Percentiles rank a stretch among this genome's conserved stretches.
Evolutionary conservation across 176 grass and related monocot species (phyloP).

Genomic region (Aegilops sharonensis): DNA sequence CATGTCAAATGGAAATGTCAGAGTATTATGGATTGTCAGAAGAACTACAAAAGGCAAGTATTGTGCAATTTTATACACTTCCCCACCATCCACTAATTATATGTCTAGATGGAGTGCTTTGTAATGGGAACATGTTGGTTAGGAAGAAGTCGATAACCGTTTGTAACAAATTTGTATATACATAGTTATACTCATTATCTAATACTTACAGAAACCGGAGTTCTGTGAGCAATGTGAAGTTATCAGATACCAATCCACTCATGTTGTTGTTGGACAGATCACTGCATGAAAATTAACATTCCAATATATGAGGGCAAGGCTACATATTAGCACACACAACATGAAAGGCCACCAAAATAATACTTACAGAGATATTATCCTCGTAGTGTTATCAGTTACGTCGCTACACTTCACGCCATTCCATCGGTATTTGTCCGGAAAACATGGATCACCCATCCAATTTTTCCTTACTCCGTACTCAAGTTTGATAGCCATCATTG

Average conservation of each 20-base stretch:
- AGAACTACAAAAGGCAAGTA: neutral
- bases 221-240: neutral
- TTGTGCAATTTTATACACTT: neutral
- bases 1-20: neutral
- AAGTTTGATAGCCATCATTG: slow-evolving; percentile 43
- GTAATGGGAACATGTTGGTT: neutral
- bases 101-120: neutral
- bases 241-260: neutral
- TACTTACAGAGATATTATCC: slow-evolving; percentile 45
- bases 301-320: neutral
- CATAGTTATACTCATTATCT: neutral
- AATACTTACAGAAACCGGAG: slow-evolving; percentile 43
- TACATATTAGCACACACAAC: neutral
- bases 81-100: neutral
- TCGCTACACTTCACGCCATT: slow-evolving; percentile 43
- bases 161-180: neutral
- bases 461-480: slow-evolving; percentile 47
- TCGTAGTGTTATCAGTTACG: neutral
- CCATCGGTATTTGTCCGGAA: slow-evolving; percentile 20
- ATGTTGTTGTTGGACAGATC: neutral
- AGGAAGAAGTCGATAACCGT: neutral
- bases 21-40: neutral
- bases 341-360: neutral
- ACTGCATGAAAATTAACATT: neutral
- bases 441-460: slow-evolving; percentile 70